Percentiles rank a stretch among this genome's conserved stretches.
Evolutionary conservation across 225 moss, liverwort and hornwort genomes (phyloP).

Genomic region (Neckera pumila): DNA sequence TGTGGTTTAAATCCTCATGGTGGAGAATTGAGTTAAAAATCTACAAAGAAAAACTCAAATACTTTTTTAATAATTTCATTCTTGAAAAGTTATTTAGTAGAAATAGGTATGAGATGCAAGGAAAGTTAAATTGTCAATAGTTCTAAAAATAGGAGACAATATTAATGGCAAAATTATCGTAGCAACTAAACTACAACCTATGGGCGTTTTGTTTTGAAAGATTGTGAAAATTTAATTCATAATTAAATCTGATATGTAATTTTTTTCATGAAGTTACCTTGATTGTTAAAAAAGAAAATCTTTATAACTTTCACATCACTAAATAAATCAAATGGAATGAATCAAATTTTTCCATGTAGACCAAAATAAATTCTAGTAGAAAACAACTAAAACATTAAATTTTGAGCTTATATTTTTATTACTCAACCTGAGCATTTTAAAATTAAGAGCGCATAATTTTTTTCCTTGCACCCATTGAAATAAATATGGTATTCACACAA

Average conservation of each 20-base stretch:
- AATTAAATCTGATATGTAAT: not conserved
- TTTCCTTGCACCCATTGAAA: not conserved
- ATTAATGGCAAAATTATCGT: not conserved
- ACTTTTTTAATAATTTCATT: not conserved
- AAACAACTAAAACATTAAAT: not conserved
- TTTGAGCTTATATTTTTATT: not conserved
- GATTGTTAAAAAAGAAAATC: not conserved
- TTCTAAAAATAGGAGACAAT: not conserved
- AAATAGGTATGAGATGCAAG: not conserved
- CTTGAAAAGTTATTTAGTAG: not conserved
- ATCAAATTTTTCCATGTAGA: not conserved
- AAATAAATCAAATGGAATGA: not conserved
- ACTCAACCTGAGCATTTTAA: not conserved
- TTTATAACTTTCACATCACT: not conserved
- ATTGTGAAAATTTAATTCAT: not conserved
- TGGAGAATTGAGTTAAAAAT: not conserved
- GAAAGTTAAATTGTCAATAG: not conserved
- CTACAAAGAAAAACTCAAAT: accelerated
- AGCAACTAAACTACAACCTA: too few species aligned
- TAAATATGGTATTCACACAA: not conserved
- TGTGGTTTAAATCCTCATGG: not conserved
- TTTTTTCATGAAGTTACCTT: not conserved
- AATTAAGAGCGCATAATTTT: too few species aligned
- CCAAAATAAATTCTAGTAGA: not conserved
- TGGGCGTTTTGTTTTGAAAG: not conserved